Percentiles rank a stretch among this genome's conserved stretches.
phyloP scores from a whole-genome alignment of 345 rosid genomes.

The Hypericum androsaemum region DNA sequence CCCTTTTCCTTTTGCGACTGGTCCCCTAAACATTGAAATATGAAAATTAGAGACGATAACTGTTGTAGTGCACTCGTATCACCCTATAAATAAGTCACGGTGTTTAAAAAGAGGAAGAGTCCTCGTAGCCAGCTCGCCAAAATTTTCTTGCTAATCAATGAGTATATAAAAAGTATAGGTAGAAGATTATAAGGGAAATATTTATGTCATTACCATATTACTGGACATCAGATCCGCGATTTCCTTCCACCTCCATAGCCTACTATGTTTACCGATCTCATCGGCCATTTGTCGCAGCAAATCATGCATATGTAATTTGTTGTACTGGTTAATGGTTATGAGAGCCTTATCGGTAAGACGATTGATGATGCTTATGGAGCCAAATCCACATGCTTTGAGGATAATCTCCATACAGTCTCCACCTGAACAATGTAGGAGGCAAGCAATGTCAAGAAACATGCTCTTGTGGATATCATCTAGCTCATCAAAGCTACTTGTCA shows the following conservation, averaged over 20 bases:
- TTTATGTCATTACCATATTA: conserved; percentile 1
- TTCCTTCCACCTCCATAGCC: conserved; percentile 14
- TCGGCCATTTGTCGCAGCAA: neutral
- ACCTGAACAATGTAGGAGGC: neutral
- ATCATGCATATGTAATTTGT: neutral
- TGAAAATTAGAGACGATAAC: neutral
- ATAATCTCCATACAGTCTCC: neutral
- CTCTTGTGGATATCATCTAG: neutral
- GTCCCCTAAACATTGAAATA: neutral
- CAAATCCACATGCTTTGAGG: neutral
- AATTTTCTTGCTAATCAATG: too few relatives aligned
- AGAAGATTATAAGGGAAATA: too few relatives aligned
- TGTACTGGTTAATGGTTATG: neutral
- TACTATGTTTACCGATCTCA: conserved; percentile 6
- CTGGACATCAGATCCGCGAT: neutral
- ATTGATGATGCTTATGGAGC: neutral
- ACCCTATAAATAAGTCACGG: too few relatives aligned
- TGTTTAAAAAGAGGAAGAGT: too few relatives aligned
- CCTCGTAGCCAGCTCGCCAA: too few relatives aligned
- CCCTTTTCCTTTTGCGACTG: too few relatives aligned
- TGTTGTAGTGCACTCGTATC: too few relatives aligned
- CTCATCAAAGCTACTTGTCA: neutral
- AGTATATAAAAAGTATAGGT: too few relatives aligned
- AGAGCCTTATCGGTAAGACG: neutral
- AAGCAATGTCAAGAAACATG: neutral